Evolutionary conservation across 306 rosid genomes (phyloP).

Genomic region (Canavalia ensiformis): DNA sequence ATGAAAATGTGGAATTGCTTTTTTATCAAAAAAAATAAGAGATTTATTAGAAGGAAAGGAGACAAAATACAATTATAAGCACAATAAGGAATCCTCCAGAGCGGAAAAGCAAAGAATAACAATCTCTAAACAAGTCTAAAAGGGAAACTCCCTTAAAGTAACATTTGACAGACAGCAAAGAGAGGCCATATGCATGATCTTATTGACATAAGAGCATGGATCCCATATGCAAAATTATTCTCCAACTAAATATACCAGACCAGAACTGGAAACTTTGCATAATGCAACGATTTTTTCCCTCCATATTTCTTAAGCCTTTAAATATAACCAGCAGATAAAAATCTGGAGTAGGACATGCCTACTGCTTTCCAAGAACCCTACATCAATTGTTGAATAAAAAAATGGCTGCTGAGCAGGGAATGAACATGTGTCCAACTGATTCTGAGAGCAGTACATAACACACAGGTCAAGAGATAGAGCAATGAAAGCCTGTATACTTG

Average conservation of each 20-base stretch:
- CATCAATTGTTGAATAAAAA: slow-evolving; percentile 15
- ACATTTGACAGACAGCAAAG: slow-evolving; percentile 22
- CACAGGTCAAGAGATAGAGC: not conserved
- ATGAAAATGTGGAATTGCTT: not conserved
- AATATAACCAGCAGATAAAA: slow-evolving; percentile 15
- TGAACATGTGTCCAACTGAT: not conserved
- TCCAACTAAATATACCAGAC: slow-evolving; percentile 21
- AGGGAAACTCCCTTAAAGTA: slow-evolving; percentile 7
- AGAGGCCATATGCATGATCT: slow-evolving; percentile 4
- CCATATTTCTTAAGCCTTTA: slow-evolving; percentile 25
- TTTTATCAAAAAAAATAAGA: not conserved
- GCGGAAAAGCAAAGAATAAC: slow-evolving; percentile 25
- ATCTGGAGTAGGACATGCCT: slow-evolving; percentile 17
- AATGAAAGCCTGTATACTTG: slow-evolving; percentile 20
- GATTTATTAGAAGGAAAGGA: not conserved
- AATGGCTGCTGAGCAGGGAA: not conserved
- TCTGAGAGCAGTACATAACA: slow-evolving; percentile 16
- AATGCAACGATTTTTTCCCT: slow-evolving; percentile 1
- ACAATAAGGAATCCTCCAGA: slow-evolving; percentile 14
- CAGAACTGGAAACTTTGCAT: not conserved
- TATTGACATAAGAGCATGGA: not conserved
- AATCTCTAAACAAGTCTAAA: not conserved
- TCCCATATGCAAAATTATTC: slow-evolving; percentile 12
- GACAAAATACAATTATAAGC: not conserved
- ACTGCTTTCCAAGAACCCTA: slow-evolving; percentile 8